Conservation (phyloP, 192 early-diverging fungal species). For the Bifiguratus adelaidae region DNA sequence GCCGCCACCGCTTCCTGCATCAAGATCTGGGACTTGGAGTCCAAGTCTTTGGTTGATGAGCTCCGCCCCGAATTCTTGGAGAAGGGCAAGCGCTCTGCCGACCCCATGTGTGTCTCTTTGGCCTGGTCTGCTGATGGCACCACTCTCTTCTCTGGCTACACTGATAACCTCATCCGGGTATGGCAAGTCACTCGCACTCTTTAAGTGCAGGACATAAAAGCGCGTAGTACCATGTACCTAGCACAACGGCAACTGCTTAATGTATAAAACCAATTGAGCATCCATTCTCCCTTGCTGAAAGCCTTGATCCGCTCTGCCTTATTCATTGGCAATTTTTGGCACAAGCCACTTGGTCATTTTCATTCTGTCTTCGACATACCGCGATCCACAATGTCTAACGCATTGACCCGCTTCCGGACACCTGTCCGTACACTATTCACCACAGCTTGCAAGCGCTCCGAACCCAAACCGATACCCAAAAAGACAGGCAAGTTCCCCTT, state of each 20-base stretch:
- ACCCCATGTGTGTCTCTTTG: slow-evolving; percentile 89
- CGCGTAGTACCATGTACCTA: too few species aligned
- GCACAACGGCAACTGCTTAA: neutral
- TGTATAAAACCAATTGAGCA: too few species aligned
- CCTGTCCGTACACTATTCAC: too few species aligned
- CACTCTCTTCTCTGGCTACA: slow-evolving; percentile 97
- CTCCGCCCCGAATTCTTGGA: slow-evolving; percentile 64
- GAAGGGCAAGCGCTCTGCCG: slow-evolving; percentile 60
- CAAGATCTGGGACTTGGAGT: slow-evolving; percentile 99
- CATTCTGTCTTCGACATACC: too few species aligned
- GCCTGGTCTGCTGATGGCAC: slow-evolving; percentile 98
- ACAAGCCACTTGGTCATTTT: too few species aligned
- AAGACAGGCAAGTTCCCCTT: neutral
- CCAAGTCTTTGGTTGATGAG: slow-evolving; percentile 95
- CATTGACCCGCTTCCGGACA: too few species aligned
- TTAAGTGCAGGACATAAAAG: slow-evolving; percentile 9
- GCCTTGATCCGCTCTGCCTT: too few species aligned
- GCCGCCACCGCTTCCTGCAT: slow-evolving; percentile 91
- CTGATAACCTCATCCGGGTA: slow-evolving; percentile 79
- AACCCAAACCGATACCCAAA: neutral
- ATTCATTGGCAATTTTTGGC: too few species aligned
- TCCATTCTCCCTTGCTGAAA: too few species aligned
- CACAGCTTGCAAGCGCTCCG: neutral
- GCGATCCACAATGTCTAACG: too few species aligned
- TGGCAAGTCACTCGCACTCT: slow-evolving; percentile 65